These are phyloP conservation scores for Marasmius tenuissimus DNA, from an alignment of 1,284 basidiomycete species.

Conservation along the genomic window DNA sequence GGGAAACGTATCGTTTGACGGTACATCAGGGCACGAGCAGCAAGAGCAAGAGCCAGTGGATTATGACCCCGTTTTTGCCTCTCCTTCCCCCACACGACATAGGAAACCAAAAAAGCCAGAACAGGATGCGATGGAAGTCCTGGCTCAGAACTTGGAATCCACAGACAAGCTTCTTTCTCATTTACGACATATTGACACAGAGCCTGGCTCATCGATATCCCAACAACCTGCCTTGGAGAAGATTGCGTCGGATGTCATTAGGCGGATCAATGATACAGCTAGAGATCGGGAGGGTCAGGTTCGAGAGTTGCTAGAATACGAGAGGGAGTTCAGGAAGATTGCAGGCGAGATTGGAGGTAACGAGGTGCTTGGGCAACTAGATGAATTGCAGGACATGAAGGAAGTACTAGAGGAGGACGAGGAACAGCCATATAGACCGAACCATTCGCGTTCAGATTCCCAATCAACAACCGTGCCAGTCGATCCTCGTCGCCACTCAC, in stretches of 20 bases:
- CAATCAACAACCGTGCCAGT: constrained; percentile 22
- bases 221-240: constrained; percentile 61
- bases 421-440: not conserved
- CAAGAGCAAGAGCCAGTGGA: constrained; percentile 24
- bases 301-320: constrained; percentile 71
- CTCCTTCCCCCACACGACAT: constrained; percentile 30
- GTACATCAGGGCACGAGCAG: constrained; percentile 12
- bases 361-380: constrained; percentile 69
- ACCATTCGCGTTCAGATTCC: constrained; percentile 1
- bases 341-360: constrained; percentile 72
- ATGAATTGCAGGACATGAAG: constrained; percentile 54
- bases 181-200: constrained; percentile 65
- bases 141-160: constrained; percentile 70
- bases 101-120: constrained; percentile 38
- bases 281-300: constrained; percentile 77
- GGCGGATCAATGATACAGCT: constrained; percentile 70
- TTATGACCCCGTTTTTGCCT: constrained; percentile 45
- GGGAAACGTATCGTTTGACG: constrained; percentile 23
- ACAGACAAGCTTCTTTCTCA: constrained; percentile 76
- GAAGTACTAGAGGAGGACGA: constrained; percentile 53
- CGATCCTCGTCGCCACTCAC: constrained; percentile 25
- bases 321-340: constrained; percentile 77
- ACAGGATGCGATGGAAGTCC: constrained; percentile 68
- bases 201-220: constrained; percentile 37
- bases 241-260: constrained; percentile 74